These are phyloP conservation scores for Colletotrichum noveboracense DNA, from an alignment of 2,329 filamentous ascomycete genomes.

Conservation along the genomic window DNA sequence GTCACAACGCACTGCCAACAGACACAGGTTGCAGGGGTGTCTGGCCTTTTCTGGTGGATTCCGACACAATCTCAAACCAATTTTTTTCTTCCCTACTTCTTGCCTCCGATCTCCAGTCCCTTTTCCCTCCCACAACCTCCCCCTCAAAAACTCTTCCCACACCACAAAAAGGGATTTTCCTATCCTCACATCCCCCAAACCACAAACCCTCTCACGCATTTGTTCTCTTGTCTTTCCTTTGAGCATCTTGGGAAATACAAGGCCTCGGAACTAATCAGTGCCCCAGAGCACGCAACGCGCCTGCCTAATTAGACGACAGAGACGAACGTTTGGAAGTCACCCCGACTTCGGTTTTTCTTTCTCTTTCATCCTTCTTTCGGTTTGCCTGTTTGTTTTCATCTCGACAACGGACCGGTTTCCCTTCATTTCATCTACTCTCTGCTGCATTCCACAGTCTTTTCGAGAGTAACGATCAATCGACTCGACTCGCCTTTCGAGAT, in stretches of 20 bases:
- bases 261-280: slow-evolving; percentile 23
- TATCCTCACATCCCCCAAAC: slow-evolving; percentile 27
- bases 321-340: slow-evolving; percentile 25
- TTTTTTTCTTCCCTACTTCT: slow-evolving; percentile 37
- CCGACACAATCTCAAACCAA: slow-evolving; percentile 33
- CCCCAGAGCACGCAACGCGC: slow-evolving; percentile 19
- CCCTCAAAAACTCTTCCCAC: slow-evolving; percentile 25
- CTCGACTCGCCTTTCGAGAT: slow-evolving; percentile 7
- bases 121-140: slow-evolving; percentile 29
- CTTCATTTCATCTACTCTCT: slow-evolving; percentile 23
- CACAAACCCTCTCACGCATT: slow-evolving; percentile 24
- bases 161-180: slow-evolving; percentile 32
- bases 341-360: slow-evolving; percentile 31
- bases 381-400: slow-evolving; percentile 23
- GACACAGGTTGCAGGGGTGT: slow-evolving; percentile 19
- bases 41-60: slow-evolving; percentile 34
- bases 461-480: slow-evolving; percentile 30
- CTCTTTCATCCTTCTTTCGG: slow-evolving; percentile 20
- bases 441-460: slow-evolving; percentile 25
- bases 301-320: slow-evolving; percentile 35
- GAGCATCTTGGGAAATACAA: slow-evolving; percentile 45
- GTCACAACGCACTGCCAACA: slow-evolving; percentile 7
- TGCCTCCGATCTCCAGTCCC: slow-evolving; percentile 32
- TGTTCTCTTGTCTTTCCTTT: slow-evolving; percentile 52
- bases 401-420: slow-evolving; percentile 20